Evolutionary conservation across 1,284 basidiomycete genomes (phyloP), one percentile per base, ranked within the genome.

Genomic region (Pascua guehoae): DNA sequence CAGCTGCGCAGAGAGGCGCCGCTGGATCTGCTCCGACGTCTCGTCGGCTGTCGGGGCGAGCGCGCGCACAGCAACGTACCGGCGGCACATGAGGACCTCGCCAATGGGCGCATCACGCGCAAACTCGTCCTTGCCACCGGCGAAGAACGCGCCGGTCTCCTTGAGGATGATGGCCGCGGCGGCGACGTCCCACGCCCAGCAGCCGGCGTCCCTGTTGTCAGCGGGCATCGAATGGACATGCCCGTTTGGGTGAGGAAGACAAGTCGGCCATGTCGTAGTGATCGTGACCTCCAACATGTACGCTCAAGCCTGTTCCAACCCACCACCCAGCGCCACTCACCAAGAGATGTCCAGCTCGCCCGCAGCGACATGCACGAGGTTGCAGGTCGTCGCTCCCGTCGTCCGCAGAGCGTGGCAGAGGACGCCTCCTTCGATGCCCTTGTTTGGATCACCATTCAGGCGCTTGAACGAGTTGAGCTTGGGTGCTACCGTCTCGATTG

Each of bases 141-240:
- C 85, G 44, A 90, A 85, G 51, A 87, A 79, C 16, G 87, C 84
- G 2, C 92, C 92, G 0, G 91, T 88, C 73, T 96, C 94, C 62
- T 90, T 83, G 0, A 90, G 87, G 62, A 98, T 94, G 61, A 96
- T 86, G 5, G 90, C 85, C 0, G 91, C 94, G 1, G 94, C 86
- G 66, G 87, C 89, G 52, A 92, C 86, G 71, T 93, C 90, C 90
- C 90, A 93, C 12, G 89, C 84, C 54, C 64, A 71, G 49, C 66
- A 69, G 16, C 72, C 73, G 0, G 69, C 69, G 47, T 75, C 73
- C 86, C 81, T 83, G 54, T 2, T n/a, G 45, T 63, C 49, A 64
- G 58, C 53, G 40, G 7, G 5, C 4, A 15, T 18, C n/a, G 5
- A 8, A 8, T 1, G 11, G 2, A 9, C n/a, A n/a, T n/a, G n/a